A percentile compares a stretch with the other conserved stretches of the same genome.
Evolutionary conservation across 2,329 filamentous ascomycete species (phyloP).

Genomic region (Exophiala lecanii-corni): DNA sequence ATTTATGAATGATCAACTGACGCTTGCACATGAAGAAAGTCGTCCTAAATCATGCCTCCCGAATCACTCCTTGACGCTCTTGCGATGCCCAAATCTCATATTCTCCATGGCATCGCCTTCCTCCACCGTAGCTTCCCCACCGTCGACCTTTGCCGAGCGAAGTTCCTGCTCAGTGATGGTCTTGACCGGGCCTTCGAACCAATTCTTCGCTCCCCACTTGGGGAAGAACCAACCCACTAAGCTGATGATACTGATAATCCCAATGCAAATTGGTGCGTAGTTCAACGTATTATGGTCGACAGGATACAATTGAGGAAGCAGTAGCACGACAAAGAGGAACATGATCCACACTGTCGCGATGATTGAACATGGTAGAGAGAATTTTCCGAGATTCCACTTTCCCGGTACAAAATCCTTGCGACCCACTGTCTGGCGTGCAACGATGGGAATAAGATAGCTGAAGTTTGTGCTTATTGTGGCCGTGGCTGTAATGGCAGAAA

Average conservation of each 20-base stretch:
- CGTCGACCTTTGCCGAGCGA: constrained; percentile 16
- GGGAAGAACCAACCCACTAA: constrained; percentile 36
- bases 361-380: constrained; percentile 27
- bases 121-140: constrained; percentile 19
- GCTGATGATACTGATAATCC: constrained; percentile 34
- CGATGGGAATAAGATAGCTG: constrained; percentile 37
- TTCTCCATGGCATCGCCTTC: constrained; percentile 18
- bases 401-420: constrained; percentile 33
- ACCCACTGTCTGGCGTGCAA: constrained; percentile 37
- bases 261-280: constrained; percentile 39
- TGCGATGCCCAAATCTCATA: constrained; percentile 17
- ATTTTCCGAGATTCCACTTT: constrained; percentile 33
- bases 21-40: too few relatives aligned
- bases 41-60: neutral
- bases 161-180: constrained; percentile 32
- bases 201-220: constrained; percentile 33
- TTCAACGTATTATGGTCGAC: constrained; percentile 36
- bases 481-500: constrained; percentile 36
- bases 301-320: constrained; percentile 38
- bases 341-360: constrained; percentile 33
- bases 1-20: too few relatives aligned
- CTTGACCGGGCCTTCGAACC: constrained; percentile 37
- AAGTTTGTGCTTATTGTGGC: constrained; percentile 38
- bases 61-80: constrained; percentile 9
- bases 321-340: constrained; percentile 35